Percentiles rank a stretch among this genome's conserved stretches.
Conservation (phyloP, 2,329 filamentous ascomycete genomes). For the Exophiala bonariae region DNA sequence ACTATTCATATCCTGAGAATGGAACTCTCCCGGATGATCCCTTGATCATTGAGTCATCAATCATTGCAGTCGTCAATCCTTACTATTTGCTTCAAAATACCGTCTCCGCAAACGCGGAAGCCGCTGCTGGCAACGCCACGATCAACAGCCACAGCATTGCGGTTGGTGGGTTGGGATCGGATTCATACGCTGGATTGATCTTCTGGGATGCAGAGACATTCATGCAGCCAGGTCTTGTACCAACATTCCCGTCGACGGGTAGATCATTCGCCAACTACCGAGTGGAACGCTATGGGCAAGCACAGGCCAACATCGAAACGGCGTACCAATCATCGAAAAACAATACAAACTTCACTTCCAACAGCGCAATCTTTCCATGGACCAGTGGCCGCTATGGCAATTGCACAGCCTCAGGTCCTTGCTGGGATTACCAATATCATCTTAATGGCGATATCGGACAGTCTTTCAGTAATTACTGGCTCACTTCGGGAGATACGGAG, state of each 20-base stretch:
- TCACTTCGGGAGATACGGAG: slow-evolving; percentile 58
- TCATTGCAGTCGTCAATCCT: slow-evolving; percentile 48
- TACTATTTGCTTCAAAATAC: slow-evolving; percentile 52
- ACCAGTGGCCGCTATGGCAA: slow-evolving; percentile 67
- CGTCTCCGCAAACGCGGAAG: slow-evolving; percentile 55
- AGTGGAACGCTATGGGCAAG: slow-evolving; percentile 58
- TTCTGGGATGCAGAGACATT: slow-evolving; percentile 69
- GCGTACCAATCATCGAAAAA: slow-evolving; percentile 61
- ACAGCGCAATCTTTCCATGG: slow-evolving; percentile 67
- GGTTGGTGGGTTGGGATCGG: slow-evolving; percentile 67
- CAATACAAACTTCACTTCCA: slow-evolving; percentile 55
- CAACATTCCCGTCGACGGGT: slow-evolving; percentile 62
- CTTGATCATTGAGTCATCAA: slow-evolving; percentile 55
- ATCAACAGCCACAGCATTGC: slow-evolving; percentile 65
- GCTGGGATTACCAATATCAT: slow-evolving; percentile 73
- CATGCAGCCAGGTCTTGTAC: slow-evolving; percentile 67
- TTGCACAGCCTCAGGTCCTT: slow-evolving; percentile 64
- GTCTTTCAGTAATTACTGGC: slow-evolving; percentile 61
- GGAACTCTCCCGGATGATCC: slow-evolving; percentile 59
- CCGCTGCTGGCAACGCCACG: slow-evolving; percentile 44
- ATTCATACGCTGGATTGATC: slow-evolving; percentile 66
- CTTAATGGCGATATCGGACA: slow-evolving; percentile 69
- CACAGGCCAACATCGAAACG: slow-evolving; percentile 58
- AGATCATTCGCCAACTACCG: slow-evolving; percentile 67
- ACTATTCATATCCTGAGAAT: slow-evolving; percentile 57